Base-by-base conservation (phyloP, 495 filamentous ascomycete genomes). In the Aspergillus bridgeri region DNA sequence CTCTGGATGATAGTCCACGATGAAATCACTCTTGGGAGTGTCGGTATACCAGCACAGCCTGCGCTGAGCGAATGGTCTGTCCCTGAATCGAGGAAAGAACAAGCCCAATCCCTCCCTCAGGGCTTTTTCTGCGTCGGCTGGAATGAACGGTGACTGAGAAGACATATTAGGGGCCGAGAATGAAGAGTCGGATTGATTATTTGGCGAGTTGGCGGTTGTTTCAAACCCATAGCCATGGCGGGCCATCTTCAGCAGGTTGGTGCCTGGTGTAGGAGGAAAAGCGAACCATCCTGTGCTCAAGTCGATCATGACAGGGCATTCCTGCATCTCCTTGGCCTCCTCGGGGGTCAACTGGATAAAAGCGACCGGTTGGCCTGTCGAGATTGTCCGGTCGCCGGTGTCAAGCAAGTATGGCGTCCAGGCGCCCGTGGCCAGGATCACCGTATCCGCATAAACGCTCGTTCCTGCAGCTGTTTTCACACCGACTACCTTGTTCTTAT, bases 341-440 rank as follows among this genome's bases (percentile, higher is more conserved):
- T 60, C 54, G 8, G 53, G 45, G 7, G 65, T 66, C 5, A 70
- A 53, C 18, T 59, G 58, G 13, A 68, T 51, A 46, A 59, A 66
- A 1, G 56, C 67, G 6, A 70, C 48, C 2, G 55, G 54, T 17
- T 70, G 67, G 4, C 56, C 67, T 0, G 87, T 90, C 1, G 89
- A 83, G 24, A 82, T 72, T 2, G 81, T 83, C 17, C 86, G 77
- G 3, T 88, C 87, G 6, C 81, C 68, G 3, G 95, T 71, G 67
- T 91, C 83, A 25, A 96, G 66, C 5, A 96, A 69, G 0, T 75
- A 70, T 3, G 80, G 77, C 3, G 85, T 87, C 90, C 90, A 95
- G 1, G 91, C 87, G 2, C 91, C 91, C 0, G 89, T 80, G 0
- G 91, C 89, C n/a, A 92, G 75, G 49, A 95, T 72, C 6, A 84